phyloP scores from a whole-genome alignment of 306 rosid species.

The Biancaea sappan region DNA sequence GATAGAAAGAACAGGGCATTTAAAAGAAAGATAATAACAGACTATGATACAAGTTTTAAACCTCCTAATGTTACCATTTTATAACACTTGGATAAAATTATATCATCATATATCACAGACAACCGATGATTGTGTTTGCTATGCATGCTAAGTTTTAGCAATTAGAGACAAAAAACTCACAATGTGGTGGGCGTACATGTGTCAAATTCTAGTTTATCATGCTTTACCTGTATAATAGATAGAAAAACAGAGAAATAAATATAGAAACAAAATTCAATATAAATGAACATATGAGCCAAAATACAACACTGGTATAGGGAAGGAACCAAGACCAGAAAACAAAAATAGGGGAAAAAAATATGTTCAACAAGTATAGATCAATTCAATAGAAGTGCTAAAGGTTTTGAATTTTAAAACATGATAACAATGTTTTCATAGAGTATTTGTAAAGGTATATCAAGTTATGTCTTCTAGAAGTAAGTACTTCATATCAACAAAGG shows the following conservation, averaged over 20 bases:
- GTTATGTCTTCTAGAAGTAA: not conserved
- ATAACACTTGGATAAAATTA: constrained; percentile 19
- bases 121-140: constrained; percentile 1
- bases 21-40: too few species aligned
- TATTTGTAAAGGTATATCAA: not conserved
- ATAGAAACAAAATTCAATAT: constrained; percentile 15
- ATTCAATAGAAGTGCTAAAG: not conserved
- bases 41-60: too few species aligned
- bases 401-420: not conserved
- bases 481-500: not conserved
- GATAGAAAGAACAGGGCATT: too few species aligned
- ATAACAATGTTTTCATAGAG: not conserved
- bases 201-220: too few species aligned
- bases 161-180: too few species aligned
- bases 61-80: not conserved
- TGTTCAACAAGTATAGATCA: not conserved
- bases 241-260: constrained; percentile 27
- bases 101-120: constrained; percentile 17
- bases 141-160: too few species aligned
- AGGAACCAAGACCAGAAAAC: not conserved
- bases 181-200: too few species aligned
- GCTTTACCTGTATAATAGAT: too few species aligned
- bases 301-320: too few species aligned
- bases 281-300: not conserved
- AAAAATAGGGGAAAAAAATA: not conserved